Base-by-base conservation (phyloP, 306 rosid genomes). In the Vicia villosa region DNA sequence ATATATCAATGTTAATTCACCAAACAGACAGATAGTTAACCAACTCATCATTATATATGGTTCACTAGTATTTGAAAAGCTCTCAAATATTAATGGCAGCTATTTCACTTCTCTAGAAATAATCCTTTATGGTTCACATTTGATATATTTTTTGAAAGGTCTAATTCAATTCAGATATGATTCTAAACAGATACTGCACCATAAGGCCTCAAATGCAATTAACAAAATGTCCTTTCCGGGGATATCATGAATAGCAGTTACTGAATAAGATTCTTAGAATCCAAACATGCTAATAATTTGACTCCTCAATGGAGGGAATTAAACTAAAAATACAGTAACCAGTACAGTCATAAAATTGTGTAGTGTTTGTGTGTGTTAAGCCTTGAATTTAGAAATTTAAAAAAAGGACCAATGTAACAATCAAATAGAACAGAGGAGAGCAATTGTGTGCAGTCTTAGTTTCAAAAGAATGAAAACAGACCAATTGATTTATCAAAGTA, bases 61-160 rank as follows among this genome's bases (percentile, higher is more conserved):
- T 42, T 74, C 64, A 63, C 52, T 15, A 54, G 66, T 54, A 61
- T 54, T 78, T 54, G 59, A 69, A 54, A 34, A 43, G 72, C 40
- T 68, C 16, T 42, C 16, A 38, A 24, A 50, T 17, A 49, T 38
- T 50, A 47, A 41, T 3, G 54, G 60, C 54, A 12, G 80, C 67
- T 63, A 58, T 47, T 24, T 52, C 32, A 62, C 50, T 24, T 13
- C 50, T 73, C 56, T 16, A 77, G 73, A 77, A 24, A 69, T 68
- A 68, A 73, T 38, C 20, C 65, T 64, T 56, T 59, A 72, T 15
- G 49, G 63, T 50, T 57, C 19, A 10, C 71, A 76, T 28, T n/a
- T 68, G 28, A 13, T 5, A 2, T 43, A 14, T 60, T 41, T 67
- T 68, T n/a, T 64, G 24, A 69, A 64, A 74, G 41, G 62, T 49